Percentiles rank a stretch among this genome's conserved stretches.
Evolutionary conservation across 371 early-diverging fungal genomes (phyloP).

Genomic region (Syncephalis plumigaleata): DNA sequence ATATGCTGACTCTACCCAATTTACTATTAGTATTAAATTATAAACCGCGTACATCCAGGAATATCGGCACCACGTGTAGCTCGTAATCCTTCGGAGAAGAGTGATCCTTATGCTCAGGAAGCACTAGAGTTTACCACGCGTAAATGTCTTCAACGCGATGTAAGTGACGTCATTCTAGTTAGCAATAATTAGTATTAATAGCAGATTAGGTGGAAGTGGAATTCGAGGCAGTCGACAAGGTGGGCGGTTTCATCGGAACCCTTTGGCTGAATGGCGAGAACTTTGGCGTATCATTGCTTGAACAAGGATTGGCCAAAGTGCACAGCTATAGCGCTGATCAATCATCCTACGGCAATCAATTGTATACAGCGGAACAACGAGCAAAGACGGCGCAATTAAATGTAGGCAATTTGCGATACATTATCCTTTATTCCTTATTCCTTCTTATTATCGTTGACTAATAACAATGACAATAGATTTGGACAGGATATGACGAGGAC

Average conservation of each 20-base stretch:
- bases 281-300: conserved; percentile 43
- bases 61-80: conserved; percentile 56
- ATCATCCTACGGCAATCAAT: conserved; percentile 39
- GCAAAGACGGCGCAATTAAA: conserved; percentile 51
- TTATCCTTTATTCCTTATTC: too few species aligned
- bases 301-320: conserved; percentile 61
- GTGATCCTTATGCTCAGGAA: conserved; percentile 82
- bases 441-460: too few species aligned
- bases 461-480: neutral
- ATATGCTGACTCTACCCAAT: too few species aligned
- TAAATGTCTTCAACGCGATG: conserved; percentile 73
- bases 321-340: conserved; percentile 76
- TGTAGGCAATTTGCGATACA: too few species aligned
- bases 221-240: conserved; percentile 72
- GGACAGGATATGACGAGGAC: conserved; percentile 3
- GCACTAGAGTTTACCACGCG: conserved; percentile 49
- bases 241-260: conserved; percentile 77
- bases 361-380: conserved; percentile 59
- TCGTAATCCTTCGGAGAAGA: conserved; percentile 36
- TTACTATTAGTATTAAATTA: too few species aligned
- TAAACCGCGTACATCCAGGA: conserved; percentile 14
- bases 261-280: conserved; percentile 50
- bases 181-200: too few species aligned
- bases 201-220: conserved; percentile 44
- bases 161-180: too few species aligned